Evolutionary conservation across 2,329 filamentous ascomycete species (phyloP), one percentile per base, ranked within the genome.

Genomic region (Chrysosporium keratinophilum): DNA sequence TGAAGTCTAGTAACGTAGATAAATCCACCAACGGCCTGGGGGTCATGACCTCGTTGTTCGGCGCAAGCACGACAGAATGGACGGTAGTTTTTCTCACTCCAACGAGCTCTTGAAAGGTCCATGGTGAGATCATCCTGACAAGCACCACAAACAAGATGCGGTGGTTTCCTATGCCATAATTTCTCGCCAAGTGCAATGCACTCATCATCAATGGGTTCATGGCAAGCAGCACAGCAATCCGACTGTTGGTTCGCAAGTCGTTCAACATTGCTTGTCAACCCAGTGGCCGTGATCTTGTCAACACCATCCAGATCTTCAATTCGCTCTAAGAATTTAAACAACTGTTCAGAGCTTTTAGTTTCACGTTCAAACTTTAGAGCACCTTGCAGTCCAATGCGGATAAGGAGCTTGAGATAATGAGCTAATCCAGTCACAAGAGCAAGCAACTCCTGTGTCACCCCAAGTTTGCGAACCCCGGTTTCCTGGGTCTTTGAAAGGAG

Each of bases 371-470:
- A 79, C 64, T 89, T 91, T 45, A 98, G 75, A 5, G 93, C 85
- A 33, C 91, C 93, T 67, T 97, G 94, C 28, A 98, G 78, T 65
- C 93, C 96, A 62, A 98, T 98, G 48, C 93, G 83, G 63, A 98
- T 98, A 56, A 98, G 80, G 34, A 98, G 84, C 70, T 98, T 98
- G 52, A 98, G 81, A 66, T 98, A 98, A 70, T 98, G 93, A 15
- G 93, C 93, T 50, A 98, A 78, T 35, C 93, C 91, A 39, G 93
- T 98, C 51, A 98, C 93, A 6, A 98, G 78, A 5, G 91, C 95
- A n/a, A 98, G 74, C n/a, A 98, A 78, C 68, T 98, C 93, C 68
- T 98, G 93, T 7, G 93, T 98, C 33, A 98, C 93, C 42, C 93
- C 93, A 41, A 97, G 81, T 67, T 96, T 93, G 55, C 88, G 80